phyloP scores from a whole-genome alignment of 140 eudicot genomes.

The Senecio squalidus region DNA sequence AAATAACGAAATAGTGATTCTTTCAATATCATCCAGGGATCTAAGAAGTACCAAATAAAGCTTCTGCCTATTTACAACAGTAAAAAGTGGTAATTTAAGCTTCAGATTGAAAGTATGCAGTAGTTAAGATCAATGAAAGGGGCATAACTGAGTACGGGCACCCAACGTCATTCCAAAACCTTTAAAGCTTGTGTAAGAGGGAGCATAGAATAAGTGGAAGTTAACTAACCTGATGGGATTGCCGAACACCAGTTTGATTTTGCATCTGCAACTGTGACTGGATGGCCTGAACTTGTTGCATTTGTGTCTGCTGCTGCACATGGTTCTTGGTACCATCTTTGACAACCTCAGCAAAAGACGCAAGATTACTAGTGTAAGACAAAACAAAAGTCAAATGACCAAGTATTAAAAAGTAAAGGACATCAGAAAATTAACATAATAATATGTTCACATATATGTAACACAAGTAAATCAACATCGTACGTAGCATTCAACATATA shows the following conservation, averaged over 20 bases:
- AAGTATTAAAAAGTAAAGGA: slow-evolving; percentile 2
- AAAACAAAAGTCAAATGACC: slow-evolving; percentile 22
- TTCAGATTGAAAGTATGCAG: too few species aligned
- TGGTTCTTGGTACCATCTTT: slow-evolving; percentile 62
- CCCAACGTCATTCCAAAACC: background rate
- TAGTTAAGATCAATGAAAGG: too few species aligned
- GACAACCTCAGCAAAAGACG: slow-evolving; percentile 62
- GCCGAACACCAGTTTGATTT: slow-evolving; percentile 57
- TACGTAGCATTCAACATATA: too few species aligned
- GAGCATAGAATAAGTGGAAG: background rate
- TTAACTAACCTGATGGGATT: slow-evolving; percentile 64
- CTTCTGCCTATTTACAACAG: too few species aligned
- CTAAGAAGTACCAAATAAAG: too few species aligned
- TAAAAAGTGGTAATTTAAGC: too few species aligned
- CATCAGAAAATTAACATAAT: background rate
- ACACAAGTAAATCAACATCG: too few species aligned
- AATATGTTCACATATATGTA: background rate
- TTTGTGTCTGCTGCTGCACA: slow-evolving; percentile 60
- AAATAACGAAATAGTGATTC: too few species aligned
- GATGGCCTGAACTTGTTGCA: slow-evolving; percentile 64
- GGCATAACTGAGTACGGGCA: too few species aligned
- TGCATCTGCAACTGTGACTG: slow-evolving; percentile 65
- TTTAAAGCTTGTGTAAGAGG: background rate
- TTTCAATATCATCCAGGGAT: too few species aligned
- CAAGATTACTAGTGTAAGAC: slow-evolving; percentile 51